Conservation (phyloP, 331 rosid genomes). For the Malus hybrid region DNA sequence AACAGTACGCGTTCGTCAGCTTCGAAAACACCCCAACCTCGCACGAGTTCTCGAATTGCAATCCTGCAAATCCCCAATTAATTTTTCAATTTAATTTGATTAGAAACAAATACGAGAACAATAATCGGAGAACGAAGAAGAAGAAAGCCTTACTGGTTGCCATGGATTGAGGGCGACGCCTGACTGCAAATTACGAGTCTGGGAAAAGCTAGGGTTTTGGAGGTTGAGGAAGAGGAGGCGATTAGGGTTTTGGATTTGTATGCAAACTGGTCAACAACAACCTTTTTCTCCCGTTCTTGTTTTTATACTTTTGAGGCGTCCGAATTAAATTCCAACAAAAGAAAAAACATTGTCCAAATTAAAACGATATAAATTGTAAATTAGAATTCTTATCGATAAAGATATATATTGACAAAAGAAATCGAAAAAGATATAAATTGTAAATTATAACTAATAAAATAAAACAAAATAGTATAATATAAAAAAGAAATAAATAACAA, state of each 20-base stretch:
- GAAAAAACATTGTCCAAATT: not conserved
- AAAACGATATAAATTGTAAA: too few species aligned
- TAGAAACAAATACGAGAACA: not conserved
- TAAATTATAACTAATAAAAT: too few species aligned
- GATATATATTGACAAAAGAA: too few species aligned
- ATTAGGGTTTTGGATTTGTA: not conserved
- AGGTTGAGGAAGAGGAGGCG: not conserved
- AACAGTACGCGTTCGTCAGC: conserved; percentile 90
- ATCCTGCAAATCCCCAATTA: conserved; percentile 33
- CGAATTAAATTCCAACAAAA: not conserved
- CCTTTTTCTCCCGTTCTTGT: too few species aligned
- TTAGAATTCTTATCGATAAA: too few species aligned
- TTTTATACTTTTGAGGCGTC: not conserved
- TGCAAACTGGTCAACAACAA: not conserved
- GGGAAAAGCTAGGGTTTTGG: not conserved
- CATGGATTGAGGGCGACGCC: not conserved
- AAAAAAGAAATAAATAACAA: too few species aligned
- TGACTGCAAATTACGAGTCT: not conserved
- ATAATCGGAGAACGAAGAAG: not conserved
- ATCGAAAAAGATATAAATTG: too few species aligned
- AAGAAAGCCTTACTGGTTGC: conserved; percentile 12
- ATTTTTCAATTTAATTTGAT: not conserved
- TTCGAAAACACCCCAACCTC: conserved; percentile 91
- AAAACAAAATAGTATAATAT: too few species aligned
- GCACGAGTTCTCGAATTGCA: conserved; percentile 86